Percentiles rank a stretch among this genome's conserved stretches.
Evolutionary conservation across 805 yeast species (phyloP).

Genomic region (Diddensiella transvaalensis): DNA sequence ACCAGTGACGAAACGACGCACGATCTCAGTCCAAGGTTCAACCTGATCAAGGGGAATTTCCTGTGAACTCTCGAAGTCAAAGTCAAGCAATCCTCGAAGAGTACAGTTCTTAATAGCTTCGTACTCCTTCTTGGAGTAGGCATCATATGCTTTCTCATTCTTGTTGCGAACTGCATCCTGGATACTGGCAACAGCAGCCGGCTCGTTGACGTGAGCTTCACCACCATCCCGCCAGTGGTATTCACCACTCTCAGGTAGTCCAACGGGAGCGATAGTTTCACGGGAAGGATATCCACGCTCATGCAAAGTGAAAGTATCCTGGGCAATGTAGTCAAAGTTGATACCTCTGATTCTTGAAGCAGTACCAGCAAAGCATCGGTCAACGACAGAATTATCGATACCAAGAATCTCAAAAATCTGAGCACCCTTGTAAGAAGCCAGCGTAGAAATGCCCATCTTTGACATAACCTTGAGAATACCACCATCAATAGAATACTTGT

Average conservation of each 20-base stretch:
- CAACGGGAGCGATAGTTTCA: slow-evolving; percentile 62
- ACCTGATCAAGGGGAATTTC: slow-evolving; percentile 95
- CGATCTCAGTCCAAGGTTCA: slow-evolving; percentile 99
- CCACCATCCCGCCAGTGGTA: slow-evolving; percentile 99
- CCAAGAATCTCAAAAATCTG: slow-evolving; percentile 98
- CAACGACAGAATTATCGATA: slow-evolving; percentile 90
- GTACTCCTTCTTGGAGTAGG: slow-evolving; percentile 82
- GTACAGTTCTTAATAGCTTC: slow-evolving; percentile 93
- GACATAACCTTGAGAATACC: slow-evolving; percentile 97
- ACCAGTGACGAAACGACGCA: slow-evolving; percentile 96
- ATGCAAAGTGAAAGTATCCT: slow-evolving; percentile 92
- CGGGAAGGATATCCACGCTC: slow-evolving; percentile 87
- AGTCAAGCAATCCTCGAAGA: slow-evolving; percentile 86
- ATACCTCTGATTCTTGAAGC: slow-evolving; percentile 96
- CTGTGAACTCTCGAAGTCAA: slow-evolving; percentile 67
- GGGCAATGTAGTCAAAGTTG: slow-evolving; percentile 92
- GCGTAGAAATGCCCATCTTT: slow-evolving; percentile 97
- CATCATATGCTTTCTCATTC: slow-evolving; percentile 88
- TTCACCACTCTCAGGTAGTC: slow-evolving; percentile 92
- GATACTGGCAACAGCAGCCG: slow-evolving; percentile 87
- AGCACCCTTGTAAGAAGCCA: slow-evolving; percentile 98
- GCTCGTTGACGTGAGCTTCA: slow-evolving; percentile 90
- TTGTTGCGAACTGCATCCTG: slow-evolving; percentile 99
- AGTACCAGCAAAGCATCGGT: slow-evolving; percentile 94
- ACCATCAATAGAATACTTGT: slow-evolving; percentile 78